Conservation (phyloP, 2,329 filamentous ascomycete species). For the Didymella segeticola region DNA sequence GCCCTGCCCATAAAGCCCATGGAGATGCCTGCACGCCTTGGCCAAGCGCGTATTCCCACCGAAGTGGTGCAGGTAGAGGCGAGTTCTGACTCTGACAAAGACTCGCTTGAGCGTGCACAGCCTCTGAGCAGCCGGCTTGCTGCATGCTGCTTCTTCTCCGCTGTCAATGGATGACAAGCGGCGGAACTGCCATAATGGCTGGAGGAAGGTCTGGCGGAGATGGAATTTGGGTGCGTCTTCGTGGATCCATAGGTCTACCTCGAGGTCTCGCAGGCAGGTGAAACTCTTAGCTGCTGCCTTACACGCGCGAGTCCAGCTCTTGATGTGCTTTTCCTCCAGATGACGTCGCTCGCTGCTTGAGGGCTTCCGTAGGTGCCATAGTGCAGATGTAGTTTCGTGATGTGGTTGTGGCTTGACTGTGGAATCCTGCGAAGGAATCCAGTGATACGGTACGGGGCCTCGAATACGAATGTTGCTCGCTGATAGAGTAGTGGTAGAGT, state of each 20-base stretch:
- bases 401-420: slow-evolving; percentile 18
- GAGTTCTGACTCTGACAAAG: slow-evolving; percentile 18
- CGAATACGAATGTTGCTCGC: slow-evolving; percentile 40
- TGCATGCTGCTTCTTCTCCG: neutral
- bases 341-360: slow-evolving; percentile 1
- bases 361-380: slow-evolving; percentile 41
- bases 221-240: slow-evolving; percentile 28
- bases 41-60: slow-evolving; percentile 14
- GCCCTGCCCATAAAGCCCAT: slow-evolving; percentile 36
- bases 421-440: slow-evolving; percentile 36
- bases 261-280: slow-evolving; percentile 26
- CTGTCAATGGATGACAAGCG: slow-evolving; percentile 6
- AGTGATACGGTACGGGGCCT: slow-evolving; percentile 31
- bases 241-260: slow-evolving; percentile 30
- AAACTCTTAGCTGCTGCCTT: slow-evolving; percentile 29
- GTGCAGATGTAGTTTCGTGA: slow-evolving; percentile 41
- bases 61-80: slow-evolving; percentile 8
- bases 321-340: slow-evolving; percentile 36
- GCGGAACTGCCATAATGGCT: slow-evolving; percentile 40
- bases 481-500: slow-evolving; percentile 37
- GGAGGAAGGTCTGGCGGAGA: slow-evolving; percentile 33
- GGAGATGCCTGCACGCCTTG: slow-evolving; percentile 30
- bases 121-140: neutral
- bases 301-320: slow-evolving; percentile 34
- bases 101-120: slow-evolving; percentile 9